Conservation (phyloP, 1,284 basidiomycete species). For the Sporisorium iseilematis-ciliati region DNA sequence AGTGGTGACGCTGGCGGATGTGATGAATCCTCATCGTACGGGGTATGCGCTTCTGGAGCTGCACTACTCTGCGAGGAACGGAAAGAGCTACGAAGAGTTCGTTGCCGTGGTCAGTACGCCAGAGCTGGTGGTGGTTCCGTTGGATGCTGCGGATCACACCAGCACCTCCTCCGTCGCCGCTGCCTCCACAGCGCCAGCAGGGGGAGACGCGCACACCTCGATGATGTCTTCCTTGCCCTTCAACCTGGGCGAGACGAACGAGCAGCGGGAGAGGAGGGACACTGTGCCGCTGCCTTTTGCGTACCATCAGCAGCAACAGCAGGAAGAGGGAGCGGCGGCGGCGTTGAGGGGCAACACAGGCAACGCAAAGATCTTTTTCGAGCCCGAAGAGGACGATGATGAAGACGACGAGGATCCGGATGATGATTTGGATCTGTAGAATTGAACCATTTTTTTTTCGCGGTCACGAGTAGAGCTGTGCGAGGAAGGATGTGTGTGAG, state of each 20-base stretch:
- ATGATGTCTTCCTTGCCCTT: constrained; percentile 55
- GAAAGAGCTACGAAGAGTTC: constrained; percentile 46
- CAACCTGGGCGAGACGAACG: constrained; percentile 55
- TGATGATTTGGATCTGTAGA: constrained; percentile 63
- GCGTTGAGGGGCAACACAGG: constrained; percentile 51
- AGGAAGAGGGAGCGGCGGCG: not conserved
- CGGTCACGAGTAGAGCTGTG: not conserved
- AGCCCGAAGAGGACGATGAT: constrained; percentile 64
- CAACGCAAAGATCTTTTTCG: constrained; percentile 63
- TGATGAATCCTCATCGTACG: constrained; percentile 17
- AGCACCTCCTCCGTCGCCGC: not conserved
- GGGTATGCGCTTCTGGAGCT: constrained; percentile 35
- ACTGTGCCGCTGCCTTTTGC: constrained; percentile 61
- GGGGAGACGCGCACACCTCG: constrained; percentile 27
- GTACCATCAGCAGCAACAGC: constrained; percentile 44
- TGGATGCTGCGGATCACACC: constrained; percentile 8
- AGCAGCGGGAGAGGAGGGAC: constrained; percentile 52
- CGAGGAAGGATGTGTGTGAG: not conserved
- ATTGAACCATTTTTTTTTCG: not conserved
- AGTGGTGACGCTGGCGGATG: constrained; percentile 24
- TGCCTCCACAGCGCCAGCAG: not conserved
- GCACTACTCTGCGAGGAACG: constrained; percentile 39
- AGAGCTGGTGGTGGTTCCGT: constrained; percentile 19
- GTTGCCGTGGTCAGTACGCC: constrained; percentile 6
- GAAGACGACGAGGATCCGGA: constrained; percentile 68